Base-by-base conservation (phyloP, 768 basidiomycete genomes). In the Gautieria morchelliformis region DNA sequence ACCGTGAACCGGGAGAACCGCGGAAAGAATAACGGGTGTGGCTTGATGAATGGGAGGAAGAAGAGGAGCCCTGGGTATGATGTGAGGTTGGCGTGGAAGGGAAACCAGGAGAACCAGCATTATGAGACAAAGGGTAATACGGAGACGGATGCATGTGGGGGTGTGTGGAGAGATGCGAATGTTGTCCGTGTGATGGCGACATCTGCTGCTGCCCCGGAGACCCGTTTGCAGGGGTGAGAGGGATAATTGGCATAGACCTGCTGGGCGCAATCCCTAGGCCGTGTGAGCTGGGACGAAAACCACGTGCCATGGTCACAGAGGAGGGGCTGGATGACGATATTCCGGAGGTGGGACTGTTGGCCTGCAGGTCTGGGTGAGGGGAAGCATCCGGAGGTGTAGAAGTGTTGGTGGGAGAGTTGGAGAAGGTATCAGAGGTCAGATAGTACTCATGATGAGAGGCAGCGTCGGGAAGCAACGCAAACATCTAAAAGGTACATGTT, bases 91-190 rank as follows among this genome's bases (percentile, higher is more conserved):
- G 56, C 9, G 56, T 57, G 20, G 56, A 57, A 15, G 56, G 56
- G 35, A 48, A 57, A 7, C 35, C 45, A 32, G 56, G 56, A 8
- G 56, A 57, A 4, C 46, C 30, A 2, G 32, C n/a, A 27, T 49
- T 37, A 37, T 57, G 56, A 22, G 30, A 33, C 11, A 57, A 19
- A 35, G 51, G 35, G 33, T 57, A 57, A 39, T 57, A 57, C 32
- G 56, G 56, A 2, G 56, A 20, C 11, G 56, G 56, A 37, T 57
- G 56, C 56, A 57, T 57, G 30, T 57, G 56, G 7, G 56, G 56
- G 14, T 57, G 56, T 8, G 46, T 17, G 19, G 56, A 57, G 10
- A 57, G 47, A 19, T 33, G 56, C 37, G 53, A 24, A 15, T 32
- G 41, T 22, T 55, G 53, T 14, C 24, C 20, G 33, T 55, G 53